Evolutionary conservation across 148 eudicot genomes (phyloP).

Genomic region (Cornus kousa): DNA sequence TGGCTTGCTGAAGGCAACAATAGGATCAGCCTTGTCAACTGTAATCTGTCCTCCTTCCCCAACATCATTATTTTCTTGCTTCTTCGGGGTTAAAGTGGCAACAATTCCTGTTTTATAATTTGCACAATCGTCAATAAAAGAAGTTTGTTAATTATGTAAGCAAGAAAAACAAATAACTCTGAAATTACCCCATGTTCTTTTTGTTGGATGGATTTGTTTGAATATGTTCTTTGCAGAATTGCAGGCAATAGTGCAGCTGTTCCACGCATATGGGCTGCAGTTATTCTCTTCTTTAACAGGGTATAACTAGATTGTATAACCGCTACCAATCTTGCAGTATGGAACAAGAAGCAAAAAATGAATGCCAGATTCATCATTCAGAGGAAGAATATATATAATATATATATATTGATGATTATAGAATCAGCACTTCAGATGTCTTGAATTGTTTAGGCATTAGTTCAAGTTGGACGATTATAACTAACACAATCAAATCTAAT

Average conservation of each 20-base stretch:
- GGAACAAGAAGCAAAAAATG: background rate
- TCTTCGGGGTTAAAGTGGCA: conserved; percentile 41
- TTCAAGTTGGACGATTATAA: background rate
- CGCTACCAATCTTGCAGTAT: background rate
- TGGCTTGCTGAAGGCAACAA: conserved; percentile 63
- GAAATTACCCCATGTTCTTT: conserved; percentile 44
- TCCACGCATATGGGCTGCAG: conserved; percentile 25
- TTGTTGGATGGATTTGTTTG: conserved; percentile 22
- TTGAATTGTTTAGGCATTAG: no score
- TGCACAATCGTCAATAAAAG: background rate
- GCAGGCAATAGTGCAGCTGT: conserved; percentile 17
- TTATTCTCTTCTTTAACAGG: background rate
- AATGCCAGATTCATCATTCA: background rate
- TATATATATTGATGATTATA: background rate
- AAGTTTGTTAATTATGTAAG: background rate
- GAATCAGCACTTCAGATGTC: background rate
- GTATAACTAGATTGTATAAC: background rate
- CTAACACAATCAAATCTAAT: background rate
- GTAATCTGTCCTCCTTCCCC: conserved; percentile 16
- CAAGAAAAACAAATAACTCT: background rate
- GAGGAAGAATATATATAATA: background rate
- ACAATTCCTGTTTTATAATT: conserved; percentile 24
- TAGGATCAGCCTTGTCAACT: conserved; percentile 43
- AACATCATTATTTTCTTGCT: conserved; percentile 31
- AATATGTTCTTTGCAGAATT: conserved; percentile 20